A percentile compares a stretch with the other conserved stretches of the same genome.
These are phyloP conservation scores for Saussurea involucrata DNA, from an alignment of 129 eudicot species.

Conservation along the genomic window DNA sequence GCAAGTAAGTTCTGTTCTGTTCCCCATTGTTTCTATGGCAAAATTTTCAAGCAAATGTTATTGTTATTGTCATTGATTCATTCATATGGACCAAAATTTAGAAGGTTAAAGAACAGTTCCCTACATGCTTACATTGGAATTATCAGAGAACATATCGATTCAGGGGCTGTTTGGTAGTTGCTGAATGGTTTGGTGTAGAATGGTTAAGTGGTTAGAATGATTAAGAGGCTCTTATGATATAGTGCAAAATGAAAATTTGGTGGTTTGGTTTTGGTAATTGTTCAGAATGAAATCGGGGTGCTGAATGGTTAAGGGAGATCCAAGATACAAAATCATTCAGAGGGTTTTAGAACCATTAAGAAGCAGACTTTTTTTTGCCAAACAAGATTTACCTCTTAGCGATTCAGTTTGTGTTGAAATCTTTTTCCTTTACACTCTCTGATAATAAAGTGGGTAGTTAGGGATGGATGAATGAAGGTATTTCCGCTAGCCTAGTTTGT, in stretches of 20 bases:
- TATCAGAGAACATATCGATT: background rate
- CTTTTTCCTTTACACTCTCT: background rate
- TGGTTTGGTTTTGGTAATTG: no score
- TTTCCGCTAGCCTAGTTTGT: background rate
- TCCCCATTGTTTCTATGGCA: background rate
- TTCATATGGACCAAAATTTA: background rate
- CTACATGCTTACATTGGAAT: background rate
- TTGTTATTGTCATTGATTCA: background rate
- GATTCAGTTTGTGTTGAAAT: background rate
- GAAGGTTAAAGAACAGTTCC: background rate
- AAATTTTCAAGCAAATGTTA: background rate
- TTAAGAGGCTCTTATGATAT: no score
- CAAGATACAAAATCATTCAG: no score
- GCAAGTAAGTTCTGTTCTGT: constrained; percentile 64
- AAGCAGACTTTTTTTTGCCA: no score
- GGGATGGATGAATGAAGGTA: background rate
- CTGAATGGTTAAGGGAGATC: no score
- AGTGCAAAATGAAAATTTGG: no score
- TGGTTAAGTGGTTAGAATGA: no score
- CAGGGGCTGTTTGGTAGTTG: no score
- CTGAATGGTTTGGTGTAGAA: no score
- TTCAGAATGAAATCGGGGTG: no score
- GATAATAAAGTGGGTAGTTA: background rate
- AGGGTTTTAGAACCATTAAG: no score
- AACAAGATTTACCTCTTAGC: no score